A percentile compares a stretch with the other conserved stretches of the same genome.
These are phyloP conservation scores for Puccinellia tenuiflora DNA, from an alignment of 176 grass and related monocot genomes.

Conservation along the genomic window DNA sequence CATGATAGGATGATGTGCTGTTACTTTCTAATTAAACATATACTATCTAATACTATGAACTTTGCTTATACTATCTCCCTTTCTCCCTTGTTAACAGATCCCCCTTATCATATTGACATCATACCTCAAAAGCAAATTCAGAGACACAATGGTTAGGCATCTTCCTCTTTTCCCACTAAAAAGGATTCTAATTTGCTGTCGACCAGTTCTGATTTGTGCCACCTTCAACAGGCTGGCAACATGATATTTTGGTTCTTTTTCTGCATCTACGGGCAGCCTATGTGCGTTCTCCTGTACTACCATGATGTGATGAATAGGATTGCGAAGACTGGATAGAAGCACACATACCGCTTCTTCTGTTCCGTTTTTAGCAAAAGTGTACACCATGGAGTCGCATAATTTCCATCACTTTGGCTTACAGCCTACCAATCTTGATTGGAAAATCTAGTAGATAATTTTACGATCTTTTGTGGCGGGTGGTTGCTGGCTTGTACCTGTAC, in stretches of 20 bases:
- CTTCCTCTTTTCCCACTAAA: not conserved
- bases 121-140: constrained; percentile 86
- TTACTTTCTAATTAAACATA: no score
- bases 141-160: constrained; percentile 67
- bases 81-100: constrained; percentile 41
- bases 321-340: constrained; percentile 20
- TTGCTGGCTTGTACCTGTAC: constrained; percentile 12
- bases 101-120: constrained; percentile 83
- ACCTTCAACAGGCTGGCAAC: constrained; percentile 71
- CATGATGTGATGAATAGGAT: constrained; percentile 97
- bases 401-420: not conserved
- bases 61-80: constrained; percentile 13
- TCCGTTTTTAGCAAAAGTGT: not conserved
- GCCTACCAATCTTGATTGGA: not conserved
- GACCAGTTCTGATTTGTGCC: constrained; percentile 14
- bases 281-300: constrained; percentile 92
- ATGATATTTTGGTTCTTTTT: constrained; percentile 99
- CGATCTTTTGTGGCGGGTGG: not conserved
- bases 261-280: constrained; percentile 90
- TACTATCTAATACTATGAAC: not conserved
- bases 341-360: not conserved
- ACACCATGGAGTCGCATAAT: not conserved
- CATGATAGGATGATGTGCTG: not conserved
- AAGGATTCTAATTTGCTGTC: not conserved
- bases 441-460: not conserved